phyloP scores from a whole-genome alignment of 139 green algal genomes.

The Coelastrella sp. region DNA sequence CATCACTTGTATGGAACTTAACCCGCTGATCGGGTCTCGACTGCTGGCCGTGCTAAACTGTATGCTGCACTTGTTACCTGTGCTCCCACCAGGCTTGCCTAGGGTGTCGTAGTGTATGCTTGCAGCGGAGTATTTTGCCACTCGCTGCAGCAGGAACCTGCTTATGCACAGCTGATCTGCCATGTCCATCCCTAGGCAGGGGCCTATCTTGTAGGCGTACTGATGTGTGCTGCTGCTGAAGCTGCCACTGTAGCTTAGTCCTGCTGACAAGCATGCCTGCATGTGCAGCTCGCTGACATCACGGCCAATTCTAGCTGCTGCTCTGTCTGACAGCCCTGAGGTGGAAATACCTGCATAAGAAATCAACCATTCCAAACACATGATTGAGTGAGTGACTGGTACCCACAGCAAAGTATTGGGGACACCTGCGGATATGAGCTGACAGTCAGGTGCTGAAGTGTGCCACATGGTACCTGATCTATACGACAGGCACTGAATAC shows the following conservation, averaged over 20 bases:
- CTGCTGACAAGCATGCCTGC: conserved; percentile 73
- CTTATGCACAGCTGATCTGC: conserved; percentile 83
- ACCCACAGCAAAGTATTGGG: no score
- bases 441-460: no score
- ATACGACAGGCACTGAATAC: no score
- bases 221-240: conserved; percentile 41
- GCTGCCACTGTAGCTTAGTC: conserved; percentile 63
- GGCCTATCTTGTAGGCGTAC: conserved; percentile 75
- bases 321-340: conserved; percentile 6
- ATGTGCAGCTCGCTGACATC: conserved; percentile 75
- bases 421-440: no score
- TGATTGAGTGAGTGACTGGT: no score
- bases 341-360: background rate
- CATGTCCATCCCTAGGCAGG: conserved; percentile 70
- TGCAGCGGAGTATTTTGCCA: conserved; percentile 59
- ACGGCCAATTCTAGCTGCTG: conserved; percentile 47
- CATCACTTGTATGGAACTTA: conserved; percentile 17
- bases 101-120: conserved; percentile 71
- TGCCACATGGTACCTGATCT: no score
- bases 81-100: conserved; percentile 63
- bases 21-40: conserved; percentile 57
- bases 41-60: conserved; percentile 80
- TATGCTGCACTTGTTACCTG: conserved; percentile 57
- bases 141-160: conserved; percentile 76
- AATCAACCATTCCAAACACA: no score